Evolutionary conservation across 148 eudicot species (phyloP).

Genomic region (Rhododendron williamsianum): DNA sequence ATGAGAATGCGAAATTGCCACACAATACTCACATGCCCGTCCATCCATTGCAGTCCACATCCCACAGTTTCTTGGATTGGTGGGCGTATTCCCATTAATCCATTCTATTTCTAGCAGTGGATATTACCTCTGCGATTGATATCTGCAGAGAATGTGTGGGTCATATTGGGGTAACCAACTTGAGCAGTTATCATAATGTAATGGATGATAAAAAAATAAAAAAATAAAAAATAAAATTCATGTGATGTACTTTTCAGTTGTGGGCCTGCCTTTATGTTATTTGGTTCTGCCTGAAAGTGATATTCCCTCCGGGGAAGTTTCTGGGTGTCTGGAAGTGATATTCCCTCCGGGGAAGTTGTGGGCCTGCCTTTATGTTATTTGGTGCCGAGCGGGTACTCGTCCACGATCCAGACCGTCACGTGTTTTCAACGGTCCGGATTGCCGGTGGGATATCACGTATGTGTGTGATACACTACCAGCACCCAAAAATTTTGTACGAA

Average conservation of each 20-base stretch:
- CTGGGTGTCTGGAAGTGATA: too few relatives aligned
- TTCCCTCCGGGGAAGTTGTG: too few relatives aligned
- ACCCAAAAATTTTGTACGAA: too few relatives aligned
- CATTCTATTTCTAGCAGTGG: not conserved
- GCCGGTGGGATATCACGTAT: too few relatives aligned
- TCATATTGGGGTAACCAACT: not conserved
- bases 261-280: not conserved
- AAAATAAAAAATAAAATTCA: too few relatives aligned
- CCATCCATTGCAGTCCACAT: slow-evolving; percentile 3
- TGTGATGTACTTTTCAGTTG: not conserved
- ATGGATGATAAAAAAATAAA: too few relatives aligned
- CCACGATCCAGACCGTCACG: too few relatives aligned
- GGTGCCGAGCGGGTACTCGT: too few relatives aligned
- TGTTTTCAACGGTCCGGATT: too few relatives aligned
- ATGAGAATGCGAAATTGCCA: slow-evolving; percentile 12
- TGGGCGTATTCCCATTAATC: slow-evolving; percentile 2
- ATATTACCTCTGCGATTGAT: not conserved
- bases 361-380: too few relatives aligned
- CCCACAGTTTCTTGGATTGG: not conserved
- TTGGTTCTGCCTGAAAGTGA: not conserved
- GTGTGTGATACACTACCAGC: too few relatives aligned
- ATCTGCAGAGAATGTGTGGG: not conserved
- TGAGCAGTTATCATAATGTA: not conserved
- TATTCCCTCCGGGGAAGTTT: not conserved
- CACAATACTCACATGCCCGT: not conserved